Base-by-base conservation (phyloP, 176 grass and related monocot genomes). In the Aegilops umbellulata region DNA sequence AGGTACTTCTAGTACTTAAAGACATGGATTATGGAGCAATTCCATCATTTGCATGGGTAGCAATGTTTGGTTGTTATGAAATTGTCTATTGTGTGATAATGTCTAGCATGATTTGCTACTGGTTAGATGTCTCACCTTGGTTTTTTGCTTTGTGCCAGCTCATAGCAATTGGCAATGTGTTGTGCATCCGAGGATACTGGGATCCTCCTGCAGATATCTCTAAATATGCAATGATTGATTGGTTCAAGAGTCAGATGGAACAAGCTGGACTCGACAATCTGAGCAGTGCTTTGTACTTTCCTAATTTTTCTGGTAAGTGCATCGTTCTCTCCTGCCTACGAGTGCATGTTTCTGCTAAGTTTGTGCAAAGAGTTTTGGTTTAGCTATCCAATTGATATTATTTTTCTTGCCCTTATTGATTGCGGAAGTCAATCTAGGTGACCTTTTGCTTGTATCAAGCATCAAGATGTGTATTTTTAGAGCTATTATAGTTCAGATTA, bases 111-210 rank as follows among this genome's bases (percentile, higher is more conserved):
- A 74, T 66, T 38, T 80, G 16, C 34, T 30, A 15, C 9, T 24
- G 11, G 19, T 29, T 60, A 73, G 29, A 69, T 83, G 7, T 27
- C 27, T 91, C 39, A 73, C 58, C 14, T 87, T 76, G 6, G 15
- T 16, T 62, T 12, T 62, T 79, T 82, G 13, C 60, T 78, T 51
- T 13, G 70, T 65, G 27, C 60, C 73, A 99, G 94, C 84, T 99
- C 85, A 96, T 99, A 88, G 85, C 85, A 80, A 70, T 91, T 69
- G 88, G 85, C 61, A 63, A 84, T 53, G 53, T 77, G 36, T 84
- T 96, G 42, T 99, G 97, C 24, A 38, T 96, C 85, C 84, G 97
- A 24, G 97, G 97, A 80, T 99, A 91, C 62, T 99, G 94, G 97
- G 82, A 95, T 80, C 90, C 84, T 57, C 88, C 92, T 79, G 82